phyloP scores from a whole-genome alignment of 139 green algal species.

The Chlorella sp. region DNA sequence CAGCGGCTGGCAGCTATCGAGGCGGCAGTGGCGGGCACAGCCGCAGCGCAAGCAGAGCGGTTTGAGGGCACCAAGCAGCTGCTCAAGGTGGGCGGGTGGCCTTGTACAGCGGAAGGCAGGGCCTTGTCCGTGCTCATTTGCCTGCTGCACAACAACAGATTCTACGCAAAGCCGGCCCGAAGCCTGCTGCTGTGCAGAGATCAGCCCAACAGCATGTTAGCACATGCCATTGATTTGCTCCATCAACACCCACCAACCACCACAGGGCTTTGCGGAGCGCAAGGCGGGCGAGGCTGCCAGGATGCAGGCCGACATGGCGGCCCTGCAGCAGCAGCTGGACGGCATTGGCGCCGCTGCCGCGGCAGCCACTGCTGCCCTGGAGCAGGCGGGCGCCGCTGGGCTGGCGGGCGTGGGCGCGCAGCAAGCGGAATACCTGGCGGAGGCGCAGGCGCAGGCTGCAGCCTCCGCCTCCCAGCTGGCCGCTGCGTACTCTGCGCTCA shows the following conservation, averaged over 20 bases:
- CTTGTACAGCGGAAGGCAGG: too few species aligned
- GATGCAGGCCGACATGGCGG: constrained; percentile 30
- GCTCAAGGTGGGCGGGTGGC: not conserved
- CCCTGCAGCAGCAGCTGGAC: constrained; percentile 49
- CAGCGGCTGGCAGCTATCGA: constrained; percentile 40
- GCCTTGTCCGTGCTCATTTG: too few species aligned
- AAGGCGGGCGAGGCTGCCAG: constrained; percentile 20
- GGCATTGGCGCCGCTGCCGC: constrained; percentile 5
- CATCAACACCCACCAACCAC: too few species aligned
- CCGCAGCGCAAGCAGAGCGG: constrained; percentile 37
- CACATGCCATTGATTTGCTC: too few species aligned
- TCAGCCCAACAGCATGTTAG: too few species aligned
- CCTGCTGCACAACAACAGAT: too few species aligned
- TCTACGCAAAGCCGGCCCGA: too few species aligned
- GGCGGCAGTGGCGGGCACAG: constrained; percentile 23
- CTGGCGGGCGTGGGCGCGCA: constrained; percentile 37
- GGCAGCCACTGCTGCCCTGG: constrained; percentile 15
- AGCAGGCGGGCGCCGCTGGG: constrained; percentile 36
- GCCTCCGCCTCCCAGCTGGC: constrained; percentile 18
- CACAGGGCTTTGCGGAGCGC: not conserved
- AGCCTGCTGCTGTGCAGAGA: too few species aligned
- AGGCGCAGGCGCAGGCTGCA: constrained; percentile 35
- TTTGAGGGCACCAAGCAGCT: constrained; percentile 25
- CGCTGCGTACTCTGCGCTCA: constrained; percentile 32
- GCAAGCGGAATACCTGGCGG: not conserved